phyloP scores from a whole-genome alignment of 2,329 filamentous ascomycete species.

The Sporothrix luriei region DNA sequence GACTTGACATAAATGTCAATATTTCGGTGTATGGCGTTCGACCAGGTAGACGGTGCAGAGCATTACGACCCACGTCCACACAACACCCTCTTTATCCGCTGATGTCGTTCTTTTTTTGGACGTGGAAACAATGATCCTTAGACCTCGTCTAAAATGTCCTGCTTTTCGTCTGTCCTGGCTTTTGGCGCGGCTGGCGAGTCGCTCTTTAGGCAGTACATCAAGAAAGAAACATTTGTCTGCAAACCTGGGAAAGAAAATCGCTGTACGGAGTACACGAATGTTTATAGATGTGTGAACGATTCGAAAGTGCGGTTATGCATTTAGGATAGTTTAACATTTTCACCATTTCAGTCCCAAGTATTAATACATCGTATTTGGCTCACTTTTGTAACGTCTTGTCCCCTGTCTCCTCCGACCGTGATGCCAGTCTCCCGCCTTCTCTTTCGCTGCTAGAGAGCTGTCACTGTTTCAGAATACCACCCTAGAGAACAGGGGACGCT shows the following conservation, averaged over 20 bases:
- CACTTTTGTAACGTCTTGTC: neutral
- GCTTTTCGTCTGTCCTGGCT: constrained; percentile 9
- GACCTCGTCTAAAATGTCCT: neutral
- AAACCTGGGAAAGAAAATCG: constrained; percentile 13
- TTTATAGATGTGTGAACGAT: no score
- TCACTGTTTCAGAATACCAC: neutral
- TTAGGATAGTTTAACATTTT: no score
- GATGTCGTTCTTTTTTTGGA: neutral
- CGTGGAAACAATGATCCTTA: neutral
- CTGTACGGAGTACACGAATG: no score
- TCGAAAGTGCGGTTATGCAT: no score
- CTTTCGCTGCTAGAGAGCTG: no score
- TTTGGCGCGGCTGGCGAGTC: neutral
- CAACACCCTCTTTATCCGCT: neutral
- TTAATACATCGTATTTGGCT: no score
- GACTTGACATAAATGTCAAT: neutral
- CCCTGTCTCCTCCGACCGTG: neutral
- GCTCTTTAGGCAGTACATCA: constrained; percentile 17
- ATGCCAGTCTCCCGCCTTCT: neutral
- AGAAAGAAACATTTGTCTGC: neutral
- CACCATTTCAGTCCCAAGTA: no score
- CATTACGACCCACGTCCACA: neutral
- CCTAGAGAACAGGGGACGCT: neutral
- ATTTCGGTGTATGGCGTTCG: neutral
- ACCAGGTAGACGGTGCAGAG: constrained; percentile 2